Evolutionary conservation across 2,329 filamentous ascomycete genomes (phyloP), one percentile per base, ranked within the genome.

Genomic region (Microascus cirrosus): DNA sequence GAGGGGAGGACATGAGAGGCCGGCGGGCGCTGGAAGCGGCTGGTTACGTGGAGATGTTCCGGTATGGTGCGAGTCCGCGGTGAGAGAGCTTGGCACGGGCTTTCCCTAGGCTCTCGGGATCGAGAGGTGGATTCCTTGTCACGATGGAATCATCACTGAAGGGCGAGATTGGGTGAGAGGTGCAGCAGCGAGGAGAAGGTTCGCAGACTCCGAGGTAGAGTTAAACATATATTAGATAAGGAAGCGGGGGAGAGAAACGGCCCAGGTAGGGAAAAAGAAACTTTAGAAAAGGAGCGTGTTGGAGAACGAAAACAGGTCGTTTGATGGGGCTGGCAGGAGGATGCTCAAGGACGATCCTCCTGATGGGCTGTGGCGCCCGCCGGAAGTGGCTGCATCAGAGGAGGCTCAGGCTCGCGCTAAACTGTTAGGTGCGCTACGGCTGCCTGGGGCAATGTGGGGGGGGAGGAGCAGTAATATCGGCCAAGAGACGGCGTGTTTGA

Each of bases 1-100:
- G 53, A 15, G 57, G 57, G 36, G 57, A 51, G 22, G 35, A 48
- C 57, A 58, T 58, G 53, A 36, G 53, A 58, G 35, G 56, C 34
- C 28, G 13, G 22, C 11, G 7, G 32, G 20, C n/a, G 54, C n/a
- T 32, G 48, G 6, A 28, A 22, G n/a, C 10, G 35, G 34, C 18
- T 32, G 35, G 51, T 2, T 15, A 35, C 10, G 51, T 13, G 35
- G 56, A 13, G 22, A 22, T 12, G 18, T 20, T n/a, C 34, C n/a
- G 51, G 35, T 15, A 35, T 34, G 24, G 32, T 28, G 50, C 32
- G 34, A 25, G 32, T 50, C 25, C n/a, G 22, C 45, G 45, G 32
- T 15, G 15, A 18, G 20, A 20, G 15, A 20, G n/a, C 20, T 24
- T 12, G 32, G 12, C 6, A 42, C 34, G 50, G 20, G 45, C 34